A percentile compares a stretch with the other conserved stretches of the same genome.
Conservation (phyloP, 129 eudicot genomes). For the Scalesia atractyloides region DNA sequence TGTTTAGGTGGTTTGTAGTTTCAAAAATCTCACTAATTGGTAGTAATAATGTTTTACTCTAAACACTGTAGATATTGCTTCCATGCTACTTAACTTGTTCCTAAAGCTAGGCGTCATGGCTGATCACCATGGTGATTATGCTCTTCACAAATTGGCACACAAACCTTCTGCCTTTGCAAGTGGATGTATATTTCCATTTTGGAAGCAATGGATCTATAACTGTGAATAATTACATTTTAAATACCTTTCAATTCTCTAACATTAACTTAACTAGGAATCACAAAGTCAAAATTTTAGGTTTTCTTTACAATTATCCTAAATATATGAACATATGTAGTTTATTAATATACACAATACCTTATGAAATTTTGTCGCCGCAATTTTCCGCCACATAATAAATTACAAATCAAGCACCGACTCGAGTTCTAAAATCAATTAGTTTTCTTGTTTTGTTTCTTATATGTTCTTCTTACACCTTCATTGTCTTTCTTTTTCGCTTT, state of each 20-base stretch:
- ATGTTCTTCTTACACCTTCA: too few species aligned
- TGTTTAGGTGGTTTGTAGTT: background rate
- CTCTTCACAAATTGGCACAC: conserved; percentile 48
- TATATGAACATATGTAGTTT: too few species aligned
- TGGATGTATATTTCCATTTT: conserved; percentile 37
- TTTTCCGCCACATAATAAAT: too few species aligned
- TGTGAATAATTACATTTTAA: conserved; percentile 28
- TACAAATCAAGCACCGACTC: too few species aligned
- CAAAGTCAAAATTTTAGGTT: too few species aligned
- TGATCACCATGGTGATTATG: conserved; percentile 41
- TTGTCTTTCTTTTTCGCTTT: too few species aligned
- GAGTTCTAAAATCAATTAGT: too few species aligned
- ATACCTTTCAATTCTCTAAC: background rate
- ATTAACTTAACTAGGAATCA: background rate
- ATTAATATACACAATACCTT: too few species aligned
- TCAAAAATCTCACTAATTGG: background rate
- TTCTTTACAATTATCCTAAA: too few species aligned
- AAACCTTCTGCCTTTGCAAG: conserved; percentile 60
- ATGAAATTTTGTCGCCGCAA: too few species aligned
- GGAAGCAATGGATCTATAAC: conserved; percentile 47
- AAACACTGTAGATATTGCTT: conserved; percentile 42
- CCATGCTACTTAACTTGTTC: conserved; percentile 26
- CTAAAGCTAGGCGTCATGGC: conserved; percentile 44
- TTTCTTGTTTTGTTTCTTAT: too few species aligned
- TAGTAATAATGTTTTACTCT: background rate